A percentile compares a stretch with the other conserved stretches of the same genome.
Conservation (phyloP, 2,329 filamentous ascomycete species). For the Cytospora piceae region DNA sequence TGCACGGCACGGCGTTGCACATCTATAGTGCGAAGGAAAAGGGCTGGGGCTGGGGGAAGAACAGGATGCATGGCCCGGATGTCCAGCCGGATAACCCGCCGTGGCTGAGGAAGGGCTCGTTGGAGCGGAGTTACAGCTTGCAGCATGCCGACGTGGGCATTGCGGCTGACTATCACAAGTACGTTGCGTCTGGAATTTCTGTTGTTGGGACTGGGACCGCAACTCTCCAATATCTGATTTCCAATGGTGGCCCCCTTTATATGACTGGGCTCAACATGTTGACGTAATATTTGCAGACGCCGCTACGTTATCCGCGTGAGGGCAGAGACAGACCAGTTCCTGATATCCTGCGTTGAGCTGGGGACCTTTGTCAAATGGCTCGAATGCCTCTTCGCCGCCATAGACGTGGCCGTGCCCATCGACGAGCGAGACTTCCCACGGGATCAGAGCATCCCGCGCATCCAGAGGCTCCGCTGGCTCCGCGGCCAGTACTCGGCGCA, state of each 20-base stretch:
- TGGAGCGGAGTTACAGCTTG: constrained; percentile 71
- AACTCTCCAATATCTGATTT: background rate
- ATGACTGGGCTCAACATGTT: background rate
- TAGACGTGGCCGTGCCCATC: constrained; percentile 70
- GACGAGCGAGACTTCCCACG: constrained; percentile 70
- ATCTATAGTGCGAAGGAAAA: constrained; percentile 65
- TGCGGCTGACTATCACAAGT: constrained; percentile 73
- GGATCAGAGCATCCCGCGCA: constrained; percentile 64
- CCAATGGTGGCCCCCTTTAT: background rate
- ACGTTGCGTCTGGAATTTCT: constrained; percentile 34
- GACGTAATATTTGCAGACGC: constrained; percentile 45
- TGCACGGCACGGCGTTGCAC: constrained; percentile 70
- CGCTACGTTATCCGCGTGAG: constrained; percentile 73
- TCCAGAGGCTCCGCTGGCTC: constrained; percentile 57
- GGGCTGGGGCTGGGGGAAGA: constrained; percentile 53
- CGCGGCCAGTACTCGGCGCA: constrained; percentile 42
- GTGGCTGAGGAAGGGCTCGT: constrained; percentile 56
- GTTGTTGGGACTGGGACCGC: constrained; percentile 8
- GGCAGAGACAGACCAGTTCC: constrained; percentile 73
- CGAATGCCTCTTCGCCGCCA: constrained; percentile 70
- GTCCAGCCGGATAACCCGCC: constrained; percentile 54
- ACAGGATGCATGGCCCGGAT: constrained; percentile 52
- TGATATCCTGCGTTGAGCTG: constrained; percentile 68
- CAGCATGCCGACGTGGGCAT: constrained; percentile 77
- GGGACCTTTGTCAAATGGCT: constrained; percentile 71